phyloP scores from a whole-genome alignment of 2,329 filamentous ascomycete species.

The Talaromyces sp. region DNA sequence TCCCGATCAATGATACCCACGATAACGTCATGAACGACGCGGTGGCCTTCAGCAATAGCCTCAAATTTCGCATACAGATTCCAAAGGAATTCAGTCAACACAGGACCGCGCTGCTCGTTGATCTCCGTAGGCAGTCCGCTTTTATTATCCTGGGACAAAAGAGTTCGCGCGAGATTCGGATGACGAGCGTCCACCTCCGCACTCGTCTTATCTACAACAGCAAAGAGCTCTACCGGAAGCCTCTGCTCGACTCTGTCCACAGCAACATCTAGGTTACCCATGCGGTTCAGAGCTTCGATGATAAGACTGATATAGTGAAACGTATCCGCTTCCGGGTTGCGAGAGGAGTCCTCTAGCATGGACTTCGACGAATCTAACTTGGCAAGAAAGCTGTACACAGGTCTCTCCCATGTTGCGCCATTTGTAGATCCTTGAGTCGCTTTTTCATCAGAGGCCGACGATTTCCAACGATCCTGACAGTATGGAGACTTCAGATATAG shows the following conservation, averaged over 20 bases:
- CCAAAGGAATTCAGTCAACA: conserved; percentile 88
- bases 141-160: conserved; percentile 46
- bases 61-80: conserved; percentile 95
- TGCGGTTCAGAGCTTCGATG: conserved; percentile 83
- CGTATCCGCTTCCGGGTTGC: conserved; percentile 92
- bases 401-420: conserved; percentile 49
- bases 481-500: conserved; percentile 97
- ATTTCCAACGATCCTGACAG: conserved; percentile 93
- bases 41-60: conserved; percentile 91
- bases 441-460: conserved; percentile 49
- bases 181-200: conserved; percentile 90
- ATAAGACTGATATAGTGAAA: conserved; percentile 89
- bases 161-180: conserved; percentile 67
- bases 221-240: conserved; percentile 88
- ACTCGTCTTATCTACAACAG: conserved; percentile 91
- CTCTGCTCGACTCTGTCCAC: conserved; percentile 90
- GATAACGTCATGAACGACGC: conserved; percentile 89
- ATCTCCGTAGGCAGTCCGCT: conserved; percentile 64
- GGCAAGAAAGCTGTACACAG: conserved; percentile 57
- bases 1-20: conserved; percentile 81
- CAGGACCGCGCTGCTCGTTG: conserved; percentile 73
- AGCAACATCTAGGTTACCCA: conserved; percentile 79
- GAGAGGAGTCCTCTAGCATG: conserved; percentile 80
- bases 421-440: conserved; percentile 24
- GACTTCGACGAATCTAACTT: conserved; percentile 53